Evolutionary conservation across 2,329 filamentous ascomycete species (phyloP).

Genomic region (Ophiognomonia clavigignenti-juglandacearum): DNA sequence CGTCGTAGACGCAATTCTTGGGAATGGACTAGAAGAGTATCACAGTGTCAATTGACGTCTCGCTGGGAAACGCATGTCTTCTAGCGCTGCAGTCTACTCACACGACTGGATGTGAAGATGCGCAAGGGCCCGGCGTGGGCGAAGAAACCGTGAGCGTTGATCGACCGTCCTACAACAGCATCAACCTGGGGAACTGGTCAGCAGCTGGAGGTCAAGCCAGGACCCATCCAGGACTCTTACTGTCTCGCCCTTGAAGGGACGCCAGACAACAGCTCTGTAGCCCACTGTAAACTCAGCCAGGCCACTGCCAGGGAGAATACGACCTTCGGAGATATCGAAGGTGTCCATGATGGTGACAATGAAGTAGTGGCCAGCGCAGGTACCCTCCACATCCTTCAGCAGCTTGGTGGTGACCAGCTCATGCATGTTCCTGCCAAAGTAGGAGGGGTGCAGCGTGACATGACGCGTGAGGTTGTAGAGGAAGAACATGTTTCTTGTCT

Average conservation of each 20-base stretch:
- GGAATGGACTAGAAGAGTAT: slow-evolving; percentile 68
- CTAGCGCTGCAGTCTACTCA: slow-evolving; percentile 39
- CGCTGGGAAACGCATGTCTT: not conserved
- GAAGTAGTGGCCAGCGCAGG: slow-evolving; percentile 92
- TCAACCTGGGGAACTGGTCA: slow-evolving; percentile 61
- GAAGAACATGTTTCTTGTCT: slow-evolving; percentile 75
- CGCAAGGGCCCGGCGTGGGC: slow-evolving; percentile 73
- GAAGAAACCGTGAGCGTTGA: slow-evolving; percentile 91
- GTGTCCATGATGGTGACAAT: slow-evolving; percentile 98
- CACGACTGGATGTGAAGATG: slow-evolving; percentile 77
- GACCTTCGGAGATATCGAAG: slow-evolving; percentile 88
- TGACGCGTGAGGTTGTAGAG: slow-evolving; percentile 94
- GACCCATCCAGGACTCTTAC: slow-evolving; percentile 48
- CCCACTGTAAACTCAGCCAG: slow-evolving; percentile 91
- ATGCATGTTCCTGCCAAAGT: slow-evolving; percentile 91
- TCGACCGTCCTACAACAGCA: slow-evolving; percentile 76
- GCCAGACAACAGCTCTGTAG: slow-evolving; percentile 95
- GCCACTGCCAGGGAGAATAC: slow-evolving; percentile 86
- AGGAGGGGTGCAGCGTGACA: slow-evolving; percentile 93
- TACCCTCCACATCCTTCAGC: slow-evolving; percentile 89
- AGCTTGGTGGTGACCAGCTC: slow-evolving; percentile 87
- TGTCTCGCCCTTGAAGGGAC: slow-evolving; percentile 96
- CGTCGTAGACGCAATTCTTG: slow-evolving; percentile 86
- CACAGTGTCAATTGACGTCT: slow-evolving; percentile 19
- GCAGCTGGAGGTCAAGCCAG: slow-evolving; percentile 6